Percentiles rank a stretch among this genome's conserved stretches.
Evolutionary conservation across 305 asterid genomes (phyloP).

Genomic region (Fraxinus greggii): DNA sequence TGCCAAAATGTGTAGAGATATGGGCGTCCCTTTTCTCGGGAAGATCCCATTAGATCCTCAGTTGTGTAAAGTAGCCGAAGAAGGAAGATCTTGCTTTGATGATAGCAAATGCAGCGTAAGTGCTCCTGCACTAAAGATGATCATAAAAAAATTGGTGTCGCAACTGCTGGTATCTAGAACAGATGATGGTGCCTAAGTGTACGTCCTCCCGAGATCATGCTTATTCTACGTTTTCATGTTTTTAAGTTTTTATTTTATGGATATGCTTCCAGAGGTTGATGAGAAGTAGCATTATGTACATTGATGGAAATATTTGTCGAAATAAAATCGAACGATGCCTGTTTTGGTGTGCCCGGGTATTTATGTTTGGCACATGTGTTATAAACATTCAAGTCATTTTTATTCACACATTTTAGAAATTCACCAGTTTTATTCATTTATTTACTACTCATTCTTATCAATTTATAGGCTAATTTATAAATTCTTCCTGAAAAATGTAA

Average conservation of each 20-base stretch:
- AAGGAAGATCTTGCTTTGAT: constrained; percentile 81
- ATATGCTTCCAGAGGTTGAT: background rate
- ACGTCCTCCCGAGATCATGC: constrained; percentile 19
- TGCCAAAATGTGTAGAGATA: constrained; percentile 73
- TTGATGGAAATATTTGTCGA: background rate
- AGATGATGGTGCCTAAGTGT: constrained; percentile 32
- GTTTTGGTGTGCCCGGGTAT: background rate
- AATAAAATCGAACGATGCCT: background rate
- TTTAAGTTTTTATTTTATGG: background rate
- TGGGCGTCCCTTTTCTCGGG: constrained; percentile 83
- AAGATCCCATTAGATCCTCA: constrained; percentile 84
- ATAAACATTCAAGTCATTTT: too few relatives aligned
- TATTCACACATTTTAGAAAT: background rate
- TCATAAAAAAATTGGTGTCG: constrained; percentile 53
- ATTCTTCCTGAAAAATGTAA: background rate
- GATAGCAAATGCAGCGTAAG: constrained; percentile 52
- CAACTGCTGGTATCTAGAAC: constrained; percentile 32
- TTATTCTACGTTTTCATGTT: background rate
- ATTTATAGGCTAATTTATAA: too few relatives aligned
- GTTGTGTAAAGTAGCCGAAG: constrained; percentile 88
- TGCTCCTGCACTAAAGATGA: constrained; percentile 59
- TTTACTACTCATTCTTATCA: background rate
- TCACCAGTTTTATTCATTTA: background rate
- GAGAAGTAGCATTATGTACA: background rate
- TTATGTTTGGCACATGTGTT: background rate